Base-by-base conservation (phyloP, 495 filamentous ascomycete genomes). In the Penicillium tannophilum region DNA sequence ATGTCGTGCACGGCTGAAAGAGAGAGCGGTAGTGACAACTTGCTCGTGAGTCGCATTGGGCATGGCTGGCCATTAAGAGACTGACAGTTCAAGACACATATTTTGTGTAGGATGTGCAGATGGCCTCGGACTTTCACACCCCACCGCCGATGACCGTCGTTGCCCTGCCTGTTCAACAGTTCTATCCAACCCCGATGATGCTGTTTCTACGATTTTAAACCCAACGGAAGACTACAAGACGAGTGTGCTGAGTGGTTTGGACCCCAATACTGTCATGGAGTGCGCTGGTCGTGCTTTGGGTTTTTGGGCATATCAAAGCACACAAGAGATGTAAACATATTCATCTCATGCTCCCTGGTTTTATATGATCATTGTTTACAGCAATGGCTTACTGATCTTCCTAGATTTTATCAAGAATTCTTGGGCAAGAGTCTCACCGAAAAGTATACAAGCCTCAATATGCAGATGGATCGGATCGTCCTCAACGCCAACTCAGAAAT, bases 211-310 rank as follows among this genome's bases (percentile, higher is more conserved):
- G 1, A 81, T 87, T 47, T 80, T 98, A 33, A 91, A 90, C 56
- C 93, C 93, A 0, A 86, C 89, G 0, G 93, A 97, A 68, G 94
- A 96, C 60, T 97, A 96, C 79, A 96, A 96, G 67, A 93, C 91
- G 0, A 91, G 90, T 59, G 87, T 94, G 10, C 76, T 98, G 14
- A 91, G 90, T 69, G 94, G 94, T 0, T 74, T 97, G 6, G 90
- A 84, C 54, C 94, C 94, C 2, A 88, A 82, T 41, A 83, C 87
- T 11, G 90, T 98, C 53, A 92, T 96, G 83, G 94, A 97, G 67
- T 96, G 91, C 64, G 89, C 93, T 50, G 89, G 88, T 12, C 82
- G 91, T 55, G 94, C 88, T 5, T 71, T 97, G 54, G 84, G 81
- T 16, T 97, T 97, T 66, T 98, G 91, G 89, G 85, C 87, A 36